phyloP scores from a whole-genome alignment of 2,329 filamentous ascomycete species.

The Neoscytalidium dimidiatum region DNA sequence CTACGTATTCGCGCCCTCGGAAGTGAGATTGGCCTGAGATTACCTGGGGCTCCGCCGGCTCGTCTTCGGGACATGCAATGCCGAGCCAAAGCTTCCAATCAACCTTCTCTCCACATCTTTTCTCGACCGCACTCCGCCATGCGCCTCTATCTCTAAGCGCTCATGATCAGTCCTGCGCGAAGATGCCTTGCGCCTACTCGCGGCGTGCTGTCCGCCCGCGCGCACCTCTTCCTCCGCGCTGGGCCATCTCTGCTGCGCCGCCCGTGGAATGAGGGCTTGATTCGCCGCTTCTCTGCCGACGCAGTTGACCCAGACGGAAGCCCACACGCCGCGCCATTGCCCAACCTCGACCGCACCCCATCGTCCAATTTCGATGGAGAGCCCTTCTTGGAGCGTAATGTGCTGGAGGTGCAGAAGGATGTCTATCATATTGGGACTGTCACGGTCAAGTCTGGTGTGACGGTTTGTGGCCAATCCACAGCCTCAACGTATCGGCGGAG shows the following conservation, averaged over 20 bases:
- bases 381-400: background rate
- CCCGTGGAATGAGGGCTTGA: background rate
- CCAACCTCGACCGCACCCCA: background rate
- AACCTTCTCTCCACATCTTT: background rate
- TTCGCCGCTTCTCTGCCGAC: background rate
- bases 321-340: background rate
- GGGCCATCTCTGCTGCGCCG: background rate
- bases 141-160: background rate
- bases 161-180: background rate
- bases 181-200: background rate
- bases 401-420: background rate
- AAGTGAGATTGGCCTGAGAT: constrained; percentile 4
- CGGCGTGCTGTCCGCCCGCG: background rate
- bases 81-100: background rate
- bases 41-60: background rate
- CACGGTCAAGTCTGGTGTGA: background rate
- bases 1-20: constrained; percentile 10
- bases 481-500: background rate
- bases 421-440: background rate
- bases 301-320: background rate
- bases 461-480: background rate
- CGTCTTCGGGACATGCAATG: background rate
- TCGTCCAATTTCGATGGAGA: background rate
- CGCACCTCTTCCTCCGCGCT: background rate
- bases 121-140: background rate